A percentile compares a stretch with the other conserved stretches of the same genome.
Evolutionary conservation across 306 rosid genomes (phyloP).

Genomic region (Crotalaria pallida): DNA sequence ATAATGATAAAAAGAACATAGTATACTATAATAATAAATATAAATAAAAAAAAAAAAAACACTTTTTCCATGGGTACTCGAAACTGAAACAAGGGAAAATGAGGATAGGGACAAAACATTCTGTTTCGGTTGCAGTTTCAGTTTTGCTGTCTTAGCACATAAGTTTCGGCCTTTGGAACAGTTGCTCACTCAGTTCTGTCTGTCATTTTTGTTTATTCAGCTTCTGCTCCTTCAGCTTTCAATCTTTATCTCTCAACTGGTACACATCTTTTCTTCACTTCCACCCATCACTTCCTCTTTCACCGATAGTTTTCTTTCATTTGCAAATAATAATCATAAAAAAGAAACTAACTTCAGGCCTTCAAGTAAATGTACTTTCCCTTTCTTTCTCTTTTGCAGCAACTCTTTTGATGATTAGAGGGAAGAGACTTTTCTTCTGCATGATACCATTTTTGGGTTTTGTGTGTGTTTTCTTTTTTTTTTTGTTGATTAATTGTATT

Average conservation of each 20-base stretch:
- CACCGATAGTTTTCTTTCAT: background rate
- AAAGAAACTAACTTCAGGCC: background rate
- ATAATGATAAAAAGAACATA: too few species aligned
- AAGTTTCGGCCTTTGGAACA: background rate
- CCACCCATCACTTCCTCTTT: background rate
- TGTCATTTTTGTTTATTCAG: background rate
- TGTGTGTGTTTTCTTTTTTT: background rate
- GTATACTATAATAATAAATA: background rate
- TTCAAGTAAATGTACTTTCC: background rate
- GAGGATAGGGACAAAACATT: background rate
- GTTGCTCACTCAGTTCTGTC: background rate
- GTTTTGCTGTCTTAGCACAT: background rate
- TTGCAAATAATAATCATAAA: background rate
- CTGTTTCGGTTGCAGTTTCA: background rate
- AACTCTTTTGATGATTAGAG: background rate
- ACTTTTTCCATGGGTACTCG: background rate
- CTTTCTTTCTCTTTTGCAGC: background rate
- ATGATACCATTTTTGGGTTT: conserved; percentile 14
- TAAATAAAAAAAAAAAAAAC: background rate
- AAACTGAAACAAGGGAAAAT: background rate
- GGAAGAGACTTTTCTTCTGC: background rate
- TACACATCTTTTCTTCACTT: background rate
- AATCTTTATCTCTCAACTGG: background rate
- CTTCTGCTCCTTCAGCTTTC: background rate
- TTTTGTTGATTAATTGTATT: background rate